phyloP scores from a whole-genome alignment of 768 basidiomycete genomes.

The Lanmaoa pseudosensibilis region DNA sequence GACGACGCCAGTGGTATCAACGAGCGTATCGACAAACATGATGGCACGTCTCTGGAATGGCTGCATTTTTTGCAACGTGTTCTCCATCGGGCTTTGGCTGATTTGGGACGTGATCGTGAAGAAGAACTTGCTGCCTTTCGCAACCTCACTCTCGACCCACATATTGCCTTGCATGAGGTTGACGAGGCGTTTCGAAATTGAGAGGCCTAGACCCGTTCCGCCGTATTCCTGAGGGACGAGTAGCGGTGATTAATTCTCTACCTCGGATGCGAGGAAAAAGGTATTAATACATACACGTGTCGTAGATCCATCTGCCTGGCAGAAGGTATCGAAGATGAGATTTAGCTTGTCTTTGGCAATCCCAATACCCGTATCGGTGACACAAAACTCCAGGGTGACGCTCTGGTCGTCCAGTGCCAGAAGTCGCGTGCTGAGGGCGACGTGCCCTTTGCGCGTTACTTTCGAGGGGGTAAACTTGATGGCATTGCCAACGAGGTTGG shows the following conservation, averaged over 20 bases:
- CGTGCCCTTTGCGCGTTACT: constrained; percentile 77
- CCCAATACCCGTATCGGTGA: constrained; percentile 96
- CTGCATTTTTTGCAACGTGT: constrained; percentile 73
- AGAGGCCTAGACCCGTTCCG: constrained; percentile 93
- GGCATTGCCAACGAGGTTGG: constrained; percentile 92
- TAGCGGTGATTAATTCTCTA: constrained; percentile 17
- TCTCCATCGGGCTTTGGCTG: constrained; percentile 71
- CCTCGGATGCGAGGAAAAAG: constrained; percentile 9
- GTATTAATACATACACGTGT: constrained; percentile 63
- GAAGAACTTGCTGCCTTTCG: constrained; percentile 92
- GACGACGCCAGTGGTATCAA: constrained; percentile 73
- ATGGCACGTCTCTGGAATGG: constrained; percentile 88
- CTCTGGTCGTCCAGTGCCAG: constrained; percentile 77
- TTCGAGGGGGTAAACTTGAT: constrained; percentile 95
- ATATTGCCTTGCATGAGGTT: constrained; percentile 97
- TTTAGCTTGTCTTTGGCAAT: constrained; percentile 98
- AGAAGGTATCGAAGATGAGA: constrained; percentile 98
- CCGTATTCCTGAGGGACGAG: constrained; percentile 75
- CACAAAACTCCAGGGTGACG: constrained; percentile 94
- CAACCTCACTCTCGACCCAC: constrained; percentile 97
- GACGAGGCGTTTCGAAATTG: constrained; percentile 96
- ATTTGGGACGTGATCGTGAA: constrained; percentile 93
- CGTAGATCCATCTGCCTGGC: constrained; percentile 97
- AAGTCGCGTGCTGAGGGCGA: constrained; percentile 83
- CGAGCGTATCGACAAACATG: constrained; percentile 85